These are phyloP conservation scores for Triticum dicoccoides DNA, from an alignment of 176 grass and related monocot genomes.

Conservation along the genomic window DNA sequence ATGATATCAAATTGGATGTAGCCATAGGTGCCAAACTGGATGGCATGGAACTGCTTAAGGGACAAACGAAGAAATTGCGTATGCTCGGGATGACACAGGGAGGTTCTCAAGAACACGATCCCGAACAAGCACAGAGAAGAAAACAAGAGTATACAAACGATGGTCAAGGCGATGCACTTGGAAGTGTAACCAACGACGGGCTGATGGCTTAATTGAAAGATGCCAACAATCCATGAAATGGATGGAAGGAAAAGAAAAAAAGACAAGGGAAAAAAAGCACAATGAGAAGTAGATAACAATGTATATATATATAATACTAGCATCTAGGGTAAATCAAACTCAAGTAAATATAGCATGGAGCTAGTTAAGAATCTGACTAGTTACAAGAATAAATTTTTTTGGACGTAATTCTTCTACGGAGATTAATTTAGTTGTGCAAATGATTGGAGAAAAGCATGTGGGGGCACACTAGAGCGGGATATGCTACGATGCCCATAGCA, in stretches of 20 bases:
- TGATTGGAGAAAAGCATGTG: background rate
- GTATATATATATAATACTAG: constrained; percentile 1
- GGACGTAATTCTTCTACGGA: background rate
- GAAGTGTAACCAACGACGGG: constrained; percentile 30
- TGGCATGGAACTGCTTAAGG: constrained; percentile 23
- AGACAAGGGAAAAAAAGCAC: background rate
- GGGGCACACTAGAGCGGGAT: background rate
- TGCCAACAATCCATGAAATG: constrained; percentile 25
- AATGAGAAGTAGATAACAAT: constrained; percentile 34
- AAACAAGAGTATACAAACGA: constrained; percentile 22
- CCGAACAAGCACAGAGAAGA: background rate
- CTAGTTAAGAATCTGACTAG: background rate
- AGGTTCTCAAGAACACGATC: constrained; percentile 37
- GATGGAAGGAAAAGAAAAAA: constrained; percentile 23
- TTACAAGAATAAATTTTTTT: background rate
- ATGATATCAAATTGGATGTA: constrained; percentile 37
- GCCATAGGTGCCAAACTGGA: constrained; percentile 50
- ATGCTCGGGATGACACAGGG: background rate
- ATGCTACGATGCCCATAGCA: background rate
- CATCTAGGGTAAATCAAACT: constrained; percentile 29
- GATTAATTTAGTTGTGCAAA: background rate
- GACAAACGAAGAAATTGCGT: constrained; percentile 17
- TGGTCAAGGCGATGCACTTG: constrained; percentile 32
- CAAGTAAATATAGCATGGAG: background rate
- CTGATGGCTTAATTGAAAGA: constrained; percentile 31